phyloP scores from a whole-genome alignment of 1,284 basidiomycete genomes.

The Microbotryomycetes sp. region DNA sequence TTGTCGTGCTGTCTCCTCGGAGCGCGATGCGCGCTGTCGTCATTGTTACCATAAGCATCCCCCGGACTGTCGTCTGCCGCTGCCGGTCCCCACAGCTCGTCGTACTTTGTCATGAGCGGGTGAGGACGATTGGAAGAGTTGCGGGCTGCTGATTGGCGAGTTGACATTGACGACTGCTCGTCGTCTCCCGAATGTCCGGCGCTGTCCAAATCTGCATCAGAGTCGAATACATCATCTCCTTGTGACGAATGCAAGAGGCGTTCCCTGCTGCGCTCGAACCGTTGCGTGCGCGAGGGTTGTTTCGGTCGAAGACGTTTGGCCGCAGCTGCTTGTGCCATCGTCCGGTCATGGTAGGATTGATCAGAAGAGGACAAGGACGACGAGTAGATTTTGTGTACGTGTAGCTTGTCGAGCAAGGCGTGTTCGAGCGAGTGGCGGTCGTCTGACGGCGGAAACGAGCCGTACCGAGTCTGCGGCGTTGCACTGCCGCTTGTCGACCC shows the following conservation, averaged over 20 bases:
- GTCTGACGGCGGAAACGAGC: constrained; percentile 19
- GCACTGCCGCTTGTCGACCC: constrained; percentile 18
- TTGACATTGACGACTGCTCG: not conserved
- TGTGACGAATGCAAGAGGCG: not conserved
- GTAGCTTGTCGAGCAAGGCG: not conserved
- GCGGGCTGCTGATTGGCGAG: no score
- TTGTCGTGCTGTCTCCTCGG: not conserved
- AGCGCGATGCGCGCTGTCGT: not conserved
- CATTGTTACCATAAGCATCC: not conserved
- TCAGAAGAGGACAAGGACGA: not conserved
- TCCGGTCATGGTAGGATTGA: not conserved
- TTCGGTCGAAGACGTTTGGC: not conserved
- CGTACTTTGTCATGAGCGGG: constrained; percentile 3
- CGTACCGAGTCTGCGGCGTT: constrained; percentile 17
- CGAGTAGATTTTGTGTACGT: not conserved
- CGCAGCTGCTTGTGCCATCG: not conserved
- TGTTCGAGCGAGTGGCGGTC: not conserved
- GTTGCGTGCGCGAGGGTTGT: not conserved
- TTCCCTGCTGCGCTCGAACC: not conserved
- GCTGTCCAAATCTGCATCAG: constrained; percentile 7
- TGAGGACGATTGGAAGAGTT: no score
- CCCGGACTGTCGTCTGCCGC: not conserved
- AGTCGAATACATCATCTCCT: constrained; percentile 15
- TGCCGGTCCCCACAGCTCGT: not conserved
- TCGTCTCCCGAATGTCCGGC: not conserved